These are phyloP conservation scores for Nakazawaea peltata DNA, from an alignment of 805 yeast species.

Conservation along the genomic window DNA sequence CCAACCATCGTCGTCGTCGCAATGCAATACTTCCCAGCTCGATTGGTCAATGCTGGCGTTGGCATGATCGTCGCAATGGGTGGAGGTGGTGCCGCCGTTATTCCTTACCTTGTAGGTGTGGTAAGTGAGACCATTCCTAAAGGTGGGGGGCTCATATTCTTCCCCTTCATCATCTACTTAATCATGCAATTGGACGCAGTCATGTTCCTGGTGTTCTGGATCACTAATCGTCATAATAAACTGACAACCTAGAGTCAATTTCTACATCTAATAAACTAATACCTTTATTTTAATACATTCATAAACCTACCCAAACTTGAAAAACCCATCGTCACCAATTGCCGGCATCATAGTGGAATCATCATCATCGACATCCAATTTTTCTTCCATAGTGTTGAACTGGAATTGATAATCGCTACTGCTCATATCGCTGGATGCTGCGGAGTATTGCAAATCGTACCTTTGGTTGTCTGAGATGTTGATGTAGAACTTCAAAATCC, in stretches of 20 bases:
- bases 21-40: slow-evolving; percentile 51
- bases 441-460: slow-evolving; percentile 1
- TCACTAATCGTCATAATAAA: background rate
- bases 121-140: slow-evolving; percentile 21
- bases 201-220: slow-evolving; percentile 5
- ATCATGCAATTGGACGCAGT: slow-evolving; percentile 17
- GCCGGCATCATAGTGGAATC: slow-evolving; percentile 3
- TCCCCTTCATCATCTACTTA: slow-evolving; percentile 18
- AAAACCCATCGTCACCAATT: slow-evolving; percentile 10
- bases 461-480: background rate
- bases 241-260: background rate
- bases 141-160: slow-evolving; percentile 24
- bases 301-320: slow-evolving; percentile 5
- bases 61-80: slow-evolving; percentile 76
- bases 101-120: slow-evolving; percentile 60
- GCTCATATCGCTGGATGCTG: slow-evolving; percentile 4
- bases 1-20: slow-evolving; percentile 67
- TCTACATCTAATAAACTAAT: background rate
- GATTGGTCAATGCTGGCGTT: slow-evolving; percentile 55
- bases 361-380: background rate
- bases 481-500: slow-evolving; percentile 1
- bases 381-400: background rate
- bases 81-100: slow-evolving; percentile 73
- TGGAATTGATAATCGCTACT: slow-evolving; percentile 5
- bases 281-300: background rate